A percentile compares a stretch with the other conserved stretches of the same genome.
Evolutionary conservation across 83 land plant genomes (phyloP).

Genomic region (Isoetes engelmannii): DNA sequence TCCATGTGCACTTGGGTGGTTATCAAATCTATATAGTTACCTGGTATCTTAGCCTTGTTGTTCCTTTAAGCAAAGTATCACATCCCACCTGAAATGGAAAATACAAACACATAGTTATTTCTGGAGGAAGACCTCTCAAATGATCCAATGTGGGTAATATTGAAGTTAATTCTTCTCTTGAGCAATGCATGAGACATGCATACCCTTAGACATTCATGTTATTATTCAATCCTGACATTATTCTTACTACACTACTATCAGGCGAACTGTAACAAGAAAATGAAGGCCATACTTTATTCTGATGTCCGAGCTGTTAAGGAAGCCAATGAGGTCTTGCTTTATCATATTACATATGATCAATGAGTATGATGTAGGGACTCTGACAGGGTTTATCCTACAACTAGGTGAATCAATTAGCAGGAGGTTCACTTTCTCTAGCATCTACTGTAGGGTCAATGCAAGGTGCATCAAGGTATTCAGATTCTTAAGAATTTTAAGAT

Average conservation of each 20-base stretch:
- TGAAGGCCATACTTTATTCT: constrained; percentile 25
- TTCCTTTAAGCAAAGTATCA: neutral
- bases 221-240: neutral
- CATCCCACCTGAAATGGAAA: neutral
- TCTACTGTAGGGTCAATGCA: constrained; percentile 26
- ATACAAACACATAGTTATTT: neutral
- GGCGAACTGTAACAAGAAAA: neutral
- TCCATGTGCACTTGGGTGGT: neutral
- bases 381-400: constrained; percentile 18
- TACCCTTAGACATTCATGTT: neutral
- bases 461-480: constrained; percentile 38
- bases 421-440: constrained; percentile 25
- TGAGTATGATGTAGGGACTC: neutral
- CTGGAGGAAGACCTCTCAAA: neutral
- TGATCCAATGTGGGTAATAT: neutral
- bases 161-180: constrained; percentile 6
- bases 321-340: constrained; percentile 16
- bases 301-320: constrained; percentile 22
- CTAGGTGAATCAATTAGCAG: constrained; percentile 23
- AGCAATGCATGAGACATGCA: neutral
- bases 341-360: neutral
- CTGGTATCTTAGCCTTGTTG: neutral
- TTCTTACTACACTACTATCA: neutral
- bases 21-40: neutral
- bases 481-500: neutral